Evolutionary conservation across 495 filamentous ascomycete species (phyloP).

Genomic region (Penicillium nucicola): DNA sequence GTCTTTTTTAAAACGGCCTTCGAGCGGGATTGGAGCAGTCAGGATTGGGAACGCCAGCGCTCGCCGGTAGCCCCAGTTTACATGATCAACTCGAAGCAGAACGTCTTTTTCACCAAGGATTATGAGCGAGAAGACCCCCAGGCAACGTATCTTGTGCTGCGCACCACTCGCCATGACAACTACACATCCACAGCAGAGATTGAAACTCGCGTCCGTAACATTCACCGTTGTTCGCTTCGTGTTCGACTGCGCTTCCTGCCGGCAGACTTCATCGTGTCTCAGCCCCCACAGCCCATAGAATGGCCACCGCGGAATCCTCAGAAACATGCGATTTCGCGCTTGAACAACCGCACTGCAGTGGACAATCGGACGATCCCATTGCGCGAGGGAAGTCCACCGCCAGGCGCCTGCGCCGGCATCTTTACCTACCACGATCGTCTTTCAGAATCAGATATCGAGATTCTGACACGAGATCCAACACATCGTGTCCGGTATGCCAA

Average conservation of each 20-base stretch:
- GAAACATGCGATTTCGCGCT: neutral
- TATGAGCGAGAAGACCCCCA: conserved; percentile 12
- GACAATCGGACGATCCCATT: neutral
- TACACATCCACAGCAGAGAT: conserved; percentile 66
- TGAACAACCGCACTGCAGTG: neutral
- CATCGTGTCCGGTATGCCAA: conserved; percentile 68
- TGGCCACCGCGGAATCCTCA: conserved; percentile 1
- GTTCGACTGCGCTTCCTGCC: conserved; percentile 49
- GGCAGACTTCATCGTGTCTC: conserved; percentile 5
- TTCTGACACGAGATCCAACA: conserved; percentile 57
- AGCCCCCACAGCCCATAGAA: conserved; percentile 6
- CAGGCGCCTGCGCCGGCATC: conserved; percentile 62
- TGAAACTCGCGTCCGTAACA: conserved; percentile 50
- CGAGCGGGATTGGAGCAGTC: conserved; percentile 53
- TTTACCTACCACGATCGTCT: conserved; percentile 64
- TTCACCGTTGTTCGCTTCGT: conserved; percentile 60
- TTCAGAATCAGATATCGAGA: conserved; percentile 77
- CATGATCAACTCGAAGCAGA: conserved; percentile 62
- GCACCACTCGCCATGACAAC: conserved; percentile 51
- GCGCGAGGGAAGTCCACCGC: conserved; percentile 9
- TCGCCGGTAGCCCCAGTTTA: conserved; percentile 39
- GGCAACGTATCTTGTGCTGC: conserved; percentile 57
- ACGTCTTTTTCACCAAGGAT: conserved; percentile 58
- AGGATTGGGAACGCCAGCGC: conserved; percentile 54
- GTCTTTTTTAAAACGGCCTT: conserved; percentile 37